A percentile compares a stretch with the other conserved stretches of the same genome.
Conservation (phyloP, 768 basidiomycete genomes). For the Gymnopilus junonius region DNA sequence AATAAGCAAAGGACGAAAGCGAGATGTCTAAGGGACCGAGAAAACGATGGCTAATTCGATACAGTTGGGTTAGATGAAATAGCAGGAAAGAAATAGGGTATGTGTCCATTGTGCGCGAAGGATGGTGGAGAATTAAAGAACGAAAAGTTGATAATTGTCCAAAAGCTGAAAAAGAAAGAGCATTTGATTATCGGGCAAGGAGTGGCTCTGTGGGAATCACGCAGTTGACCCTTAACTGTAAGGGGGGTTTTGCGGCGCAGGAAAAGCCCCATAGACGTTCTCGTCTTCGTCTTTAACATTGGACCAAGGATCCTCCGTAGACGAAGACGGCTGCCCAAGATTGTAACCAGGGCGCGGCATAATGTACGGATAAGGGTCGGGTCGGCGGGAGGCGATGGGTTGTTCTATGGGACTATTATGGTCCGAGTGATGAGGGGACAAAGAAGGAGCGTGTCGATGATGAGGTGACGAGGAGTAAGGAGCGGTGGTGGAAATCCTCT, state of each 20-base stretch:
- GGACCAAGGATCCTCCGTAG: conserved; percentile 21
- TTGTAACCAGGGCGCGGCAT: conserved; percentile 25
- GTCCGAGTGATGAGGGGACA: conserved; percentile 40
- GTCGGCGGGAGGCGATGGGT: conserved; percentile 31
- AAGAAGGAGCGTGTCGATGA: conserved; percentile 36
- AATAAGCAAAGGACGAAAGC: conserved; percentile 9
- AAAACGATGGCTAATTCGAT: conserved; percentile 23
- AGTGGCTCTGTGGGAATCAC: neutral
- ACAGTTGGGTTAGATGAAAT: conserved; percentile 21
- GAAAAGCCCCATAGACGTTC: conserved; percentile 22
- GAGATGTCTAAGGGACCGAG: conserved; percentile 14
- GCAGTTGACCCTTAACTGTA: conserved; percentile 23
- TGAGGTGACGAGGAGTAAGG: conserved; percentile 39
- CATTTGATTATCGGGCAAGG: neutral
- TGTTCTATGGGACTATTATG: conserved; percentile 39
- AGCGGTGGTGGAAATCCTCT: conserved; percentile 29
- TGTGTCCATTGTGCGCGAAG: conserved; percentile 10
- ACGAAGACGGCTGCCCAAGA: conserved; percentile 20
- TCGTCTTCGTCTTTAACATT: conserved; percentile 36
- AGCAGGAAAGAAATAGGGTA: conserved; percentile 19
- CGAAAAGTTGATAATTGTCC: neutral
- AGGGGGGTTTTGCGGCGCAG: conserved; percentile 26
- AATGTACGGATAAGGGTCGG: conserved; percentile 40
- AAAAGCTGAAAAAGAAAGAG: neutral
- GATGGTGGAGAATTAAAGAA: conserved; percentile 4